These are phyloP conservation scores for Hydrangea macrophylla DNA, from an alignment of 148 eudicot species.

Conservation along the genomic window DNA sequence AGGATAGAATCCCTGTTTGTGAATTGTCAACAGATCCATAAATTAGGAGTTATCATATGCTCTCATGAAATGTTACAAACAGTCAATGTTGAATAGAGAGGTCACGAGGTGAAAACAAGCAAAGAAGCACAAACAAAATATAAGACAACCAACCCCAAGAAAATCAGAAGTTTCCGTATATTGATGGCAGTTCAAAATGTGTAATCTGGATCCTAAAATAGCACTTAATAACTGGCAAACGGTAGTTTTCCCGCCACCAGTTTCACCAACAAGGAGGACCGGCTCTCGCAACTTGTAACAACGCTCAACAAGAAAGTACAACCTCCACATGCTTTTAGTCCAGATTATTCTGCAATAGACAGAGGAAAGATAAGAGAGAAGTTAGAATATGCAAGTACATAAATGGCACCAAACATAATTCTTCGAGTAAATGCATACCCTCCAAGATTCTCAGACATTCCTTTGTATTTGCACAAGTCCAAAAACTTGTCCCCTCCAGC, in stretches of 20 bases:
- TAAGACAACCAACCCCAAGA: constrained; percentile 64
- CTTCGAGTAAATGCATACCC: constrained; percentile 24
- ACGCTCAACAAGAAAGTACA: constrained; percentile 78
- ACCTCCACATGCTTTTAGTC: constrained; percentile 84
- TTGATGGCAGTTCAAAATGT: constrained; percentile 91
- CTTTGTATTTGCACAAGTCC: constrained; percentile 5
- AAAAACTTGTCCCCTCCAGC: constrained; percentile 17
- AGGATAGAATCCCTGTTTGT: constrained; percentile 82
- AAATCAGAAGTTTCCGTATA: constrained; percentile 98
- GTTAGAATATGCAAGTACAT: not conserved
- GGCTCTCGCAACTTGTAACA: constrained; percentile 89
- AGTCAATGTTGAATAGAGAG: not conserved
- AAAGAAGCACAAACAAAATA: constrained; percentile 6
- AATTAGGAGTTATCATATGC: not conserved
- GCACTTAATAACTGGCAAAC: constrained; percentile 83
- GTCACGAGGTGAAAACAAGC: not conserved
- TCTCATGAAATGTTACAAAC: not conserved
- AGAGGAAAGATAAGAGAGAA: constrained; percentile 7
- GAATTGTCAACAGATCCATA: constrained; percentile 11
- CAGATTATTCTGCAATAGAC: constrained; percentile 57
- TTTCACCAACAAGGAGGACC: constrained; percentile 96
- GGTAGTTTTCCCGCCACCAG: constrained; percentile 98
- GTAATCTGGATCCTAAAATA: constrained; percentile 56
- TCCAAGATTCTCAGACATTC: constrained; percentile 24
- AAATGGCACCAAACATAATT: not conserved